A percentile compares a stretch with the other conserved stretches of the same genome.
Evolutionary conservation across 306 rosid species (phyloP).

Genomic region (Mimosa bimucronata): DNA sequence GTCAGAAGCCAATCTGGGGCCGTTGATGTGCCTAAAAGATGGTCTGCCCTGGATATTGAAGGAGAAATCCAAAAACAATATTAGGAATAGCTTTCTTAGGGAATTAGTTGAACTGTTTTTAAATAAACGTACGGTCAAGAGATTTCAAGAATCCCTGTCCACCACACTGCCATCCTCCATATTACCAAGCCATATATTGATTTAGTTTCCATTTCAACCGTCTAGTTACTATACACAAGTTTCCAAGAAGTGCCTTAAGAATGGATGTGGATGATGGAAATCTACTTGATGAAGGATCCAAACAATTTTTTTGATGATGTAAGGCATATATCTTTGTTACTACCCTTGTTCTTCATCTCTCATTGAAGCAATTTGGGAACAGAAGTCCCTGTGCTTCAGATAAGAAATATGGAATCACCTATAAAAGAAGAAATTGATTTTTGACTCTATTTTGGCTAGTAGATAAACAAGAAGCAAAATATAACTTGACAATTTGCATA

Average conservation of each 20-base stretch:
- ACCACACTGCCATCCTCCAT: neutral
- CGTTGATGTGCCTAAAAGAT: no score
- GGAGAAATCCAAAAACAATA: no score
- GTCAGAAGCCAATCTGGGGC: no score
- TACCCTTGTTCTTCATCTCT: constrained; percentile 72
- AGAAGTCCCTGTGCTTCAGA: constrained; percentile 61
- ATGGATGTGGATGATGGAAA: constrained; percentile 53
- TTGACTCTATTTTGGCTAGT: no score
- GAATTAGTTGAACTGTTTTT: neutral
- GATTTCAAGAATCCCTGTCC: neutral
- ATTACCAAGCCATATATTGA: neutral
- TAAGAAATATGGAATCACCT: no score
- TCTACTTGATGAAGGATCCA: constrained; percentile 45
- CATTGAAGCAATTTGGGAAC: constrained; percentile 79
- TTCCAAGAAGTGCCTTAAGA: constrained; percentile 57
- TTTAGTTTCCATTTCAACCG: neutral
- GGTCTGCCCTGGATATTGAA: no score
- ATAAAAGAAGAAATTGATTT: no score
- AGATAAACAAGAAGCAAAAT: no score
- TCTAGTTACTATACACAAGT: constrained; percentile 15
- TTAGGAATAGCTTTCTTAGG: neutral
- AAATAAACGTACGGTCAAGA: neutral
- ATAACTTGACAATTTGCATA: no score
- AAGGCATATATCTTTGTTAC: constrained; percentile 79
- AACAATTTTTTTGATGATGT: constrained; percentile 54